Base-by-base conservation (phyloP, 371 early-diverging fungal genomes). In the Rhizopus stolonifer region DNA sequence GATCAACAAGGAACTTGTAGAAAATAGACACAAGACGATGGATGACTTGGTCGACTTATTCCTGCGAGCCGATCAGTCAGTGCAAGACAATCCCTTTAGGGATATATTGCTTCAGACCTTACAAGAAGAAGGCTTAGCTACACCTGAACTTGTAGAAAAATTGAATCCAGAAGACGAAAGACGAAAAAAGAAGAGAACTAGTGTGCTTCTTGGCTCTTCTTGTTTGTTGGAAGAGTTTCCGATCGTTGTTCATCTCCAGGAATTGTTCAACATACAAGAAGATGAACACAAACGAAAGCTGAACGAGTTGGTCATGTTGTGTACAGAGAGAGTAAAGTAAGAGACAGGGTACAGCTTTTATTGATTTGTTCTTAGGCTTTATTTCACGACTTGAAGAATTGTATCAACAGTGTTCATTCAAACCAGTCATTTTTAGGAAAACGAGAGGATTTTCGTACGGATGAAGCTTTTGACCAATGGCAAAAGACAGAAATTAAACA, bases 111-210 rank as follows among this genome's bases (percentile, higher is more conserved):
- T 34, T 60, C 55, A 60, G 14, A 74, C 78, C 2, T 38, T 77
- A 8, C 60, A 67, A 52, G 62, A 77, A 50, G 74, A 74, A 34
- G 64, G 70, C 1, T 49, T 61, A 13, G 70, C 67, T 13, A 67
- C 70, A 18, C 72, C 72, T 1, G 78, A 77, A 49, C 32, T 72
- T 2, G 40, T 77, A 39, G 71, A 77, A 13, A 59, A 56, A 15
- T 29, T 29, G 29, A 9, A 9, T 6, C 56, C 54, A 4, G 31
- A 39, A 4, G 52, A n/a, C 10, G 15, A 36, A 42, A 19, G 2
- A 29, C 31, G 10, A 29, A 29, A 29, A 21, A 42, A 18, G 8
- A 42, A 42, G 21, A 17, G 42, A 42, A 19, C 42, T 21, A 42
- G 42, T 8, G 7, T 15, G 9, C 11, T 21, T 42, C 21, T 7